A percentile compares a stretch with the other conserved stretches of the same genome.
Evolutionary conservation across 2,329 filamentous ascomycete genomes (phyloP).

Genomic region (Dryadomyces quercivorus): DNA sequence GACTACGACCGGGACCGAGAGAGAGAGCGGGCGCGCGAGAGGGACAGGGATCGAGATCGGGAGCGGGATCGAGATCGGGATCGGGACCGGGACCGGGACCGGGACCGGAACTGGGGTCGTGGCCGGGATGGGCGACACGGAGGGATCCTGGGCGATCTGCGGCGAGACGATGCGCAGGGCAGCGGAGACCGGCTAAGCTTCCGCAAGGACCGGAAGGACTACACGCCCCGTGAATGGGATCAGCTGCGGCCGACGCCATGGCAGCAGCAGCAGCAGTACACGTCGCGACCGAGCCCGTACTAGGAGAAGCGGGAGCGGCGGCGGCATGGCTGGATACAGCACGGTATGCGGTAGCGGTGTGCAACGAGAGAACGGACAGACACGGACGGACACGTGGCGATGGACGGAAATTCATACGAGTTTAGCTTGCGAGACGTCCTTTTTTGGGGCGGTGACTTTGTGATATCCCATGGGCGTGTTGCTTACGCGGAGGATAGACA

Average conservation of each 20-base stretch:
- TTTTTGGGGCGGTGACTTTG: too few relatives aligned
- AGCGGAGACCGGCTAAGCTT: slow-evolving; percentile 15
- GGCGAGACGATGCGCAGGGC: slow-evolving; percentile 5
- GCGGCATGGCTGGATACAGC: slow-evolving; percentile 17
- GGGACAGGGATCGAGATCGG: slow-evolving; percentile 7
- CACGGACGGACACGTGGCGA: background rate
- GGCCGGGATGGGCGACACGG: slow-evolving; percentile 22
- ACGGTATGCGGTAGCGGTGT: background rate
- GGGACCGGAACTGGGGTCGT: slow-evolving; percentile 20
- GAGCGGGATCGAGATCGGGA: slow-evolving; percentile 3
- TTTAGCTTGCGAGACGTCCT: background rate
- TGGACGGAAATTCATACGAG: too few relatives aligned
- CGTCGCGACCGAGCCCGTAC: slow-evolving; percentile 10
- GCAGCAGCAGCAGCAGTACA: slow-evolving; percentile 12
- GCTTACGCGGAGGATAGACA: too few relatives aligned
- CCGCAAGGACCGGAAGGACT: slow-evolving; percentile 12
- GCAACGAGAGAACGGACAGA: too few relatives aligned
- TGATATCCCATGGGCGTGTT: too few relatives aligned
- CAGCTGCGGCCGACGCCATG: slow-evolving; percentile 12
- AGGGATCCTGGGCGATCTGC: slow-evolving; percentile 3
- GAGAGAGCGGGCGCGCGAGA: slow-evolving; percentile 3
- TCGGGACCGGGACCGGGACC: background rate
- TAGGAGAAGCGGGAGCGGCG: slow-evolving; percentile 6
- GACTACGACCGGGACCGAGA: slow-evolving; percentile 4
- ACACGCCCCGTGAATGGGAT: slow-evolving; percentile 12